Conservation (phyloP, 805 yeast genomes). For the Kuraishia piskuri region DNA sequence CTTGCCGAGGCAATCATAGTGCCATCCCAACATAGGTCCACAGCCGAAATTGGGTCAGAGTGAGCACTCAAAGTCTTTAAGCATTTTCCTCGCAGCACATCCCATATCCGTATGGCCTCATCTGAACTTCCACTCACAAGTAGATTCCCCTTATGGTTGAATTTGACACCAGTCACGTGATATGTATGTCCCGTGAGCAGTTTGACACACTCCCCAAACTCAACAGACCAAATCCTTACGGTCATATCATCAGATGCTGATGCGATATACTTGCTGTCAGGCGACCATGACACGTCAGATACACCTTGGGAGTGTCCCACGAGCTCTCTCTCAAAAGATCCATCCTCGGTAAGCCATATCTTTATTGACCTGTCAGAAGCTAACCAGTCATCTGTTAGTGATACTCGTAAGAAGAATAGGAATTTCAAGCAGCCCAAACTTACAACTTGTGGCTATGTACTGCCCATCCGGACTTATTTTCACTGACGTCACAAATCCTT, state of each 20-base stretch:
- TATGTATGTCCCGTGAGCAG: slow-evolving; percentile 74
- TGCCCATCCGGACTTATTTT: slow-evolving; percentile 56
- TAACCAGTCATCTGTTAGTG: neutral
- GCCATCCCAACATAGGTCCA: slow-evolving; percentile 71
- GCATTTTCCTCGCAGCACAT: slow-evolving; percentile 58
- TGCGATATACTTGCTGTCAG: slow-evolving; percentile 64
- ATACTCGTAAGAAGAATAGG: neutral
- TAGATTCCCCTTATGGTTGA: slow-evolving; percentile 68
- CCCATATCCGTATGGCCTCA: slow-evolving; percentile 91
- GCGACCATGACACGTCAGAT: slow-evolving; percentile 72
- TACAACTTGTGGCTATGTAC: slow-evolving; percentile 42
- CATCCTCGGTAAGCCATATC: slow-evolving; percentile 41
- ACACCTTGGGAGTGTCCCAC: slow-evolving; percentile 64
- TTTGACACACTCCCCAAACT: slow-evolving; percentile 38
- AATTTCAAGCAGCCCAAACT: neutral
- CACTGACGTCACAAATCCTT: slow-evolving; percentile 31
- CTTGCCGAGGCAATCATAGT: slow-evolving; percentile 80
- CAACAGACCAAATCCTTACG: slow-evolving; percentile 61
- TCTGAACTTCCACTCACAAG: slow-evolving; percentile 81
- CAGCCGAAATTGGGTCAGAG: slow-evolving; percentile 76
- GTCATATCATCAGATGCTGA: slow-evolving; percentile 84
- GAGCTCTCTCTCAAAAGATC: slow-evolving; percentile 24
- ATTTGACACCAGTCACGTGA: slow-evolving; percentile 66
- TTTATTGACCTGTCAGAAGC: slow-evolving; percentile 51
- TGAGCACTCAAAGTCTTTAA: slow-evolving; percentile 85